A percentile compares a stretch with the other conserved stretches of the same genome.
phyloP scores from a whole-genome alignment of 805 yeast genomes.

The Candida rishiriensis region DNA sequence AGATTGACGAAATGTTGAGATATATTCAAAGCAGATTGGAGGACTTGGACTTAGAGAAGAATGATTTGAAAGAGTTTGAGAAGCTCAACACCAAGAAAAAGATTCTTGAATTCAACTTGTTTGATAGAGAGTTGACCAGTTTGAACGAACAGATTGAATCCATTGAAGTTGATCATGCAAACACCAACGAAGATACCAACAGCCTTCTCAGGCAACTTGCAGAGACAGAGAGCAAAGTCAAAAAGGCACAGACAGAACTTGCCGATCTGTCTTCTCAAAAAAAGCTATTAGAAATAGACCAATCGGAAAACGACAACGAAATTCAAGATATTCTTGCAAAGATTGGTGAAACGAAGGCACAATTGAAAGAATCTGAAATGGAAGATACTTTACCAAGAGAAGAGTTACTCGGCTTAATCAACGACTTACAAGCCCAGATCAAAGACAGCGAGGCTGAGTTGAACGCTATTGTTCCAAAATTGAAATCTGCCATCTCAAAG shows the following conservation, averaged over 20 bases:
- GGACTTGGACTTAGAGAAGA: slow-evolving; percentile 77
- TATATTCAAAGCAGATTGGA: slow-evolving; percentile 67
- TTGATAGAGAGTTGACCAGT: slow-evolving; percentile 69
- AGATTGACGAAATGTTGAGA: slow-evolving; percentile 67
- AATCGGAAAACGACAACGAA: slow-evolving; percentile 47
- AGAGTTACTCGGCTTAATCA: slow-evolving; percentile 17
- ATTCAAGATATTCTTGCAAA: slow-evolving; percentile 43
- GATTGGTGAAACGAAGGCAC: slow-evolving; percentile 46
- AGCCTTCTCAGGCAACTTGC: slow-evolving; percentile 52
- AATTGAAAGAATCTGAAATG: slow-evolving; percentile 38
- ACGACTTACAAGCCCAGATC: slow-evolving; percentile 27
- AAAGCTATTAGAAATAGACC: slow-evolving; percentile 52
- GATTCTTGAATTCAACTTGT: slow-evolving; percentile 66
- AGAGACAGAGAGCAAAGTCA: slow-evolving; percentile 51
- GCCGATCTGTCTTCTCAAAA: slow-evolving; percentile 42
- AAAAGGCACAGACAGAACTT: slow-evolving; percentile 41
- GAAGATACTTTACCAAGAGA: slow-evolving; percentile 28
- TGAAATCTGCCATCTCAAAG: slow-evolving; percentile 32
- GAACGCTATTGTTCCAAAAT: slow-evolving; percentile 34
- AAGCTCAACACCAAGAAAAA: slow-evolving; percentile 62
- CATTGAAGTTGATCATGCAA: slow-evolving; percentile 54
- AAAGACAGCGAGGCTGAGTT: slow-evolving; percentile 35
- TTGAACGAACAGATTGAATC: slow-evolving; percentile 55
- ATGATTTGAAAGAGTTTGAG: slow-evolving; percentile 69
- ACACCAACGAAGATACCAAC: slow-evolving; percentile 48